Base-by-base conservation (phyloP, 208 protist species). In the Trypanosomatidae sp. region DNA sequence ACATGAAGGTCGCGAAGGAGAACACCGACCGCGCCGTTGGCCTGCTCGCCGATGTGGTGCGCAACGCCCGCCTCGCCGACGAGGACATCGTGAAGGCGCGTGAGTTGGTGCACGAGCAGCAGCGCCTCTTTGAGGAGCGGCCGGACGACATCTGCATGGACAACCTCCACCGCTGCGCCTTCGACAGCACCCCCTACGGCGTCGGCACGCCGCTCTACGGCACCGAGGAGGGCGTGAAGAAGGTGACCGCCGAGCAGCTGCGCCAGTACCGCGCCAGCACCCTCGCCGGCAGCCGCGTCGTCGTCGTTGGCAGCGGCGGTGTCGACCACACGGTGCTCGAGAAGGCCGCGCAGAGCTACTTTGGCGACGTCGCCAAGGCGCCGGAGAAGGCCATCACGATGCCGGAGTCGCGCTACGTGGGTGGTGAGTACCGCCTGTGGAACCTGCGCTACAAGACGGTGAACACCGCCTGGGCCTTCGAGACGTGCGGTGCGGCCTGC, bases 141-240 rank as follows among this genome's bases (percentile, higher is more conserved):
- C 83, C 97, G 17, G 94, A 98, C 41, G 98, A 99, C 83, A 95
- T 99, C 33, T 76, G 99, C 36, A 99, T 99, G 87, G 99, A 99
- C 81, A 93, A 98, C 70, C 80, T 99, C 17, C 99, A 99, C 73
- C 88, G 94, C 68, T 89, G 89, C 33, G 98, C 98, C 28, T 99
- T 96, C 89, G 94, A 98, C 76, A 98, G 97, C 77, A 99, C 92
- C 79, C 83, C 90, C 30, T 87, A 91, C 69, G 90, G 92, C 44
- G 76, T 95, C 19, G 84, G 97, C 33, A 88, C 91, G 22, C 99
- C 98, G 7, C 98, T 99, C 69, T 94, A 99, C 66, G 99, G 99
- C 62, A 96, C 95, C 33, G 87, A 95, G 68, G 85, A 97, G 59
- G 97, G 98, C 72, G 97, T 99, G 71, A 76, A 89, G 44, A 73